Evolutionary conservation across 1,284 basidiomycete species (phyloP), one percentile per base, ranked within the genome.

Genomic region (Rhodotorula sp.): DNA sequence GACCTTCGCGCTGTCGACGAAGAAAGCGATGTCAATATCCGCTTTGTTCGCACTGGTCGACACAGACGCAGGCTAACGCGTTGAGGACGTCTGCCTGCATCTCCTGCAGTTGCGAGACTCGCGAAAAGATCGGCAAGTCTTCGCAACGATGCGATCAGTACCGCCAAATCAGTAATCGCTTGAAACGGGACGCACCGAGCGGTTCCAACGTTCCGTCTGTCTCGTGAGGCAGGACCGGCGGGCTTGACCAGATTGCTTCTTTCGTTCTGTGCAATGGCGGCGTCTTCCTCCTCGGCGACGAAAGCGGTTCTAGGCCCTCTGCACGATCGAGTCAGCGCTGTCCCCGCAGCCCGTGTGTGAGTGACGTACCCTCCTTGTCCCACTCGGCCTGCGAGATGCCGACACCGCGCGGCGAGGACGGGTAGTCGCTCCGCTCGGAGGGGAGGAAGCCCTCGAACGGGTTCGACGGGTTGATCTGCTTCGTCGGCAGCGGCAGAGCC

Each of bases 341-440:
- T 13, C 12, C 14, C 4, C 16, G 34, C n/a, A 14, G 17, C 17
- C 17, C 17, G 44, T 7, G 42, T 19, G 45, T 21, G 16, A 25
- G 65, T 25, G 3, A 42, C 23, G 52, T 27, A 61, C 66, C 66
- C 16, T 56, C 59, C 25, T 21, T 21, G 46, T 67, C 56, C 66
- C 66, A 67, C 12, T 54, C 52, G 13, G 12, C 44, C 53, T 50
- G 48, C 45, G 45, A 56, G 53, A 17, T 45, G n/a, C 45, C 57
- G 4, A 10, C 5, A 3, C 44, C 57, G 7, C 44, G 44, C 14
- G 57, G 44, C 4, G 57, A 58, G 10, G 57, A 58, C 5, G 57
- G 57, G n/a, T 45, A 58, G n/a, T n/a, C 57, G 57, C 57, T 58
- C n/a, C 44, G 7, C 45, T 46, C 57, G 5, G 52, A 50, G 9